Conservation (phyloP, 2,329 filamentous ascomycete genomes). For the Pochonia chlamydosporia region DNA sequence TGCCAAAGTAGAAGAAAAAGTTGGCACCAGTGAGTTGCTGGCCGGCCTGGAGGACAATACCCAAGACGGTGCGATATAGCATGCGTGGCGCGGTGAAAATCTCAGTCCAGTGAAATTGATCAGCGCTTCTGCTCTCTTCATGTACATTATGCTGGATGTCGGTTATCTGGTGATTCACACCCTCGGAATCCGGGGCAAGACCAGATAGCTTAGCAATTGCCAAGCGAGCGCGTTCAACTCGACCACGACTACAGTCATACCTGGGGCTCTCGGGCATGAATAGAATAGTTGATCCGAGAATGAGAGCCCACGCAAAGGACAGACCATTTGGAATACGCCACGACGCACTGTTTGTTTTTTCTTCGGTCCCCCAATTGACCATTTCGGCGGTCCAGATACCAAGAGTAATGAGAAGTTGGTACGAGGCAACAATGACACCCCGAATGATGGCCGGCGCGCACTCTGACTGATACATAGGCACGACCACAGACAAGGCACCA, state of each 20-base stretch:
- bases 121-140: conserved; percentile 37
- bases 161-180: conserved; percentile 41
- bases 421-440: conserved; percentile 56
- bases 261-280: conserved; percentile 51
- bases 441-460: conserved; percentile 59
- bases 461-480: conserved; percentile 66
- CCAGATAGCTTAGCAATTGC: conserved; percentile 43
- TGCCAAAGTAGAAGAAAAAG: conserved; percentile 63
- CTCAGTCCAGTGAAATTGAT: conserved; percentile 47
- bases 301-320: conserved; percentile 49
- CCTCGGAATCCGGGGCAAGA: conserved; percentile 29
- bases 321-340: conserved; percentile 60
- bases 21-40: conserved; percentile 66
- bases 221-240: conserved; percentile 39
- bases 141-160: conserved; percentile 47
- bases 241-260: conserved; percentile 41
- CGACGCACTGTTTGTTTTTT: conserved; percentile 37
- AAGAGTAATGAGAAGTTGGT: conserved; percentile 65
- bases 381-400: conserved; percentile 57
- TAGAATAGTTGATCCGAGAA: conserved; percentile 44
- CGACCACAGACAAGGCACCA: conserved; percentile 56
- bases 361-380: conserved; percentile 56
- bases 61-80: conserved; percentile 57
- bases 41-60: conserved; percentile 56
- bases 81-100: conserved; percentile 65